These are phyloP conservation scores for Fagopyrum homotropicum DNA, from an alignment of 148 eudicot species.

Conservation along the genomic window DNA sequence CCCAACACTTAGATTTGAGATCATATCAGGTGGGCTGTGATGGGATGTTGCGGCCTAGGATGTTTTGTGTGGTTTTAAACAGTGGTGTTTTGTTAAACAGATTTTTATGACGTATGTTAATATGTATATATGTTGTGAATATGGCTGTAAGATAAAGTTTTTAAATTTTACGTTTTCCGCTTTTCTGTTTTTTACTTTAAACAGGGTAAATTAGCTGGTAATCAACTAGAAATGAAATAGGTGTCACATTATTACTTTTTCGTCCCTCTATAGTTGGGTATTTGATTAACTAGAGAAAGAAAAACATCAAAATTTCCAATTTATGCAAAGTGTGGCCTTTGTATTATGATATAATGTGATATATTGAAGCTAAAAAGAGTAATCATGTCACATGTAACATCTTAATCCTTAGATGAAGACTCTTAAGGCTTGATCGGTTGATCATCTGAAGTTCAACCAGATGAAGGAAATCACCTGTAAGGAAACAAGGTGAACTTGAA, in stretches of 20 bases:
- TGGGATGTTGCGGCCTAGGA: too few species aligned
- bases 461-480: conserved; percentile 99
- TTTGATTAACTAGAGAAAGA: not conserved
- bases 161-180: too few species aligned
- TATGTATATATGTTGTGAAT: too few species aligned
- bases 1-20: too few species aligned
- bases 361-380: conserved; percentile 78
- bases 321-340: conserved; percentile 16
- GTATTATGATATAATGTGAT: conserved; percentile 15
- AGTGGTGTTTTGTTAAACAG: too few species aligned
- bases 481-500: conserved; percentile 85
- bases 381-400: conserved; percentile 92
- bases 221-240: not conserved
- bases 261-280: not conserved
- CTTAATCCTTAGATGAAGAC: conserved; percentile 77
- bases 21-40: too few species aligned
- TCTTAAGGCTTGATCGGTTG: conserved; percentile 93
- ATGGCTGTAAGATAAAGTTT: too few species aligned
- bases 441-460: conserved; percentile 81
- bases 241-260: not conserved
- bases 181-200: too few species aligned
- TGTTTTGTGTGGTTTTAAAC: too few species aligned
- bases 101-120: too few species aligned
- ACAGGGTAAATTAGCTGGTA: too few species aligned
- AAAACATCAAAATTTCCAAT: not conserved